Conservation (phyloP, 1,284 basidiomycete species). For the Cerrena zonata region DNA sequence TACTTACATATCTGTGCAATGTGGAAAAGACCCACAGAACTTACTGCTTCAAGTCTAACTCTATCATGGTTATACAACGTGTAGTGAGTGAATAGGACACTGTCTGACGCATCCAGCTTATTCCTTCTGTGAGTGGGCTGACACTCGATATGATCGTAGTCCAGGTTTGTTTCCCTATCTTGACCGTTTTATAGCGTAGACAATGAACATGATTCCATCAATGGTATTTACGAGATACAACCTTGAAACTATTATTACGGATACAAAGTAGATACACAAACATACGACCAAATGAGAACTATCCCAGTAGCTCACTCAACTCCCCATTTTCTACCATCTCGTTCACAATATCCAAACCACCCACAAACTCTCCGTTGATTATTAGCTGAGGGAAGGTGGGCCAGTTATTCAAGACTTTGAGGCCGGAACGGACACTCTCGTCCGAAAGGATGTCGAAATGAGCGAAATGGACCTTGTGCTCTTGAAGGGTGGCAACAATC, state of each 20-base stretch:
- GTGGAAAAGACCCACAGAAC: too few species aligned
- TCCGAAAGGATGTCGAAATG: conserved; percentile 72
- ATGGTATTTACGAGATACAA: not conserved
- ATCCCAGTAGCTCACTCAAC: conserved; percentile 32
- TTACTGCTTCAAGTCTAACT: too few species aligned
- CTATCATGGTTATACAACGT: too few species aligned
- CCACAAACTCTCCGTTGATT: conserved; percentile 68
- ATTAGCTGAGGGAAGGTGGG: conserved; percentile 66
- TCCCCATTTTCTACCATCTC: conserved; percentile 55
- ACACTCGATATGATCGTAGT: too few species aligned
- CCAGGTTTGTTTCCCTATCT: too few species aligned
- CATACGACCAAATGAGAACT: not conserved
- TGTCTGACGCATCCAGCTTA: too few species aligned
- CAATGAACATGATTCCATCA: too few species aligned
- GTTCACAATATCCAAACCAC: conserved; percentile 59
- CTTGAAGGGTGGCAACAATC: conserved; percentile 59
- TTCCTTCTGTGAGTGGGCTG: too few species aligned
- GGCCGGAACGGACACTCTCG: conserved; percentile 62
- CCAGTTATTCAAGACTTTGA: conserved; percentile 62
- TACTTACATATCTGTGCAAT: too few species aligned
- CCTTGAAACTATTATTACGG: not conserved
- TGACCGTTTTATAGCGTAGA: too few species aligned
- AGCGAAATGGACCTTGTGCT: conserved; percentile 60
- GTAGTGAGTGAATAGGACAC: too few species aligned
- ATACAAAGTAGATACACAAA: not conserved